A percentile compares a stretch with the other conserved stretches of the same genome.
phyloP scores from a whole-genome alignment of 75 land plant species.

The Pseudotsuga menziesii region DNA sequence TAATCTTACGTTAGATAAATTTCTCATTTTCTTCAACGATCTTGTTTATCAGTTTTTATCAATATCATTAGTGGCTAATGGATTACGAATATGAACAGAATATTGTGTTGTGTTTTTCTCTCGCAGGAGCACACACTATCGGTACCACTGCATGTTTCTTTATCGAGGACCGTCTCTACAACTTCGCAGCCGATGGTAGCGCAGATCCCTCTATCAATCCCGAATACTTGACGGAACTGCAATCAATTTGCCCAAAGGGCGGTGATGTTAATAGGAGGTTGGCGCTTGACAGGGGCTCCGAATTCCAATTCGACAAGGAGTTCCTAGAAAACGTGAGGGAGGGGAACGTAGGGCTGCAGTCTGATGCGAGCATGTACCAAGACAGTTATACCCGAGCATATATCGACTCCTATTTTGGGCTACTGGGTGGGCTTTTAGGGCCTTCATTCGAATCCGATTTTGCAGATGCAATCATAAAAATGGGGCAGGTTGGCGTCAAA shows the following conservation, averaged over 20 bases:
- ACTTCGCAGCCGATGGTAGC: constrained; percentile 13
- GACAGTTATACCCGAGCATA: constrained; percentile 13
- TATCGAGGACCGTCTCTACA: constrained; percentile 42
- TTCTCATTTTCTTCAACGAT: too few species aligned
- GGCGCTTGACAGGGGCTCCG: constrained; percentile 39
- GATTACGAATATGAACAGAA: neutral
- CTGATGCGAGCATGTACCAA: constrained; percentile 41
- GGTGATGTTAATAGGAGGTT: constrained; percentile 23
- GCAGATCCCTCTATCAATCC: constrained; percentile 51
- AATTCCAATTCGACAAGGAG: constrained; percentile 33
- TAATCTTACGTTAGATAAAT: too few species aligned
- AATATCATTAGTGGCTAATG: too few species aligned
- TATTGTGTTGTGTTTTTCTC: neutral
- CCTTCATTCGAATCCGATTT: constrained; percentile 28
- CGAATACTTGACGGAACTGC: constrained; percentile 20
- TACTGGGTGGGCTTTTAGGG: neutral
- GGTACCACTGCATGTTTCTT: constrained; percentile 59
- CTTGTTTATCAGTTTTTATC: too few species aligned
- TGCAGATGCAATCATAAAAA: constrained; percentile 31
- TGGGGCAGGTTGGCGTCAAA: constrained; percentile 35
- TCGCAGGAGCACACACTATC: constrained; percentile 67
- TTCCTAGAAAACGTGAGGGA: constrained; percentile 33
- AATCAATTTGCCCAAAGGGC: constrained; percentile 35
- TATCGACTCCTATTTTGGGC: constrained; percentile 22
- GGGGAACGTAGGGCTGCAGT: constrained; percentile 42